Conservation (phyloP, 805 yeast genomes). For the Schizosaccharomyces lindneri region DNA sequence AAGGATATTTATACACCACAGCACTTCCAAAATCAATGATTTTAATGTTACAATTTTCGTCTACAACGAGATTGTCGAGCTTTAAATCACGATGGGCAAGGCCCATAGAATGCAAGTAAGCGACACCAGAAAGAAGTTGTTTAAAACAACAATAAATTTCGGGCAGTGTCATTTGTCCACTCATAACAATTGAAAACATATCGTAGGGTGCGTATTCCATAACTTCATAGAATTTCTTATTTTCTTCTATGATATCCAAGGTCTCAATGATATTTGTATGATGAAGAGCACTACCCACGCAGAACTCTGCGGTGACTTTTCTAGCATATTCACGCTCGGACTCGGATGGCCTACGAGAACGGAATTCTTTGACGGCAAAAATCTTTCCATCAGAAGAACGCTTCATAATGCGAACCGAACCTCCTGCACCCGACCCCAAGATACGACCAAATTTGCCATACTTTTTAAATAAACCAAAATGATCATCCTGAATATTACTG, state of each 20-base stretch:
- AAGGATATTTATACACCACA: constrained; percentile 49
- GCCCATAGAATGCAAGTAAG: constrained; percentile 55
- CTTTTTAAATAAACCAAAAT: constrained; percentile 24
- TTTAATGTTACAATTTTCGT: constrained; percentile 47
- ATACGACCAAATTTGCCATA: constrained; percentile 54
- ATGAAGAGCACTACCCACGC: constrained; percentile 50
- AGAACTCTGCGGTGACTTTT: constrained; percentile 61
- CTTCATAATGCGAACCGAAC: constrained; percentile 62
- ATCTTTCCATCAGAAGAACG: constrained; percentile 33
- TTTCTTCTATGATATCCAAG: constrained; percentile 51
- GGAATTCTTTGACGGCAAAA: constrained; percentile 71
- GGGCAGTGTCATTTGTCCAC: constrained; percentile 43
- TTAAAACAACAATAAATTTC: constrained; percentile 64
- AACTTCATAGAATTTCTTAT: constrained; percentile 37
- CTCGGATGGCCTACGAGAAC: constrained; percentile 39
- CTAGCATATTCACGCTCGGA: constrained; percentile 41
- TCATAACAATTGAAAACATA: constrained; percentile 80
- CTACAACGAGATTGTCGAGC: constrained; percentile 79
- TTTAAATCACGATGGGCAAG: constrained; percentile 83
- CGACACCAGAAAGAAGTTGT: constrained; percentile 55
- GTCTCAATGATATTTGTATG: constrained; percentile 68
- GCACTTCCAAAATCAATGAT: constrained; percentile 88
- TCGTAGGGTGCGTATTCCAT: constrained; percentile 89
- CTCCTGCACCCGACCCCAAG: constrained; percentile 85
- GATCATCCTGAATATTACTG: constrained; percentile 14